These are phyloP conservation scores for Quercus tomentella DNA, from an alignment of 331 rosid species.

Conservation along the genomic window DNA sequence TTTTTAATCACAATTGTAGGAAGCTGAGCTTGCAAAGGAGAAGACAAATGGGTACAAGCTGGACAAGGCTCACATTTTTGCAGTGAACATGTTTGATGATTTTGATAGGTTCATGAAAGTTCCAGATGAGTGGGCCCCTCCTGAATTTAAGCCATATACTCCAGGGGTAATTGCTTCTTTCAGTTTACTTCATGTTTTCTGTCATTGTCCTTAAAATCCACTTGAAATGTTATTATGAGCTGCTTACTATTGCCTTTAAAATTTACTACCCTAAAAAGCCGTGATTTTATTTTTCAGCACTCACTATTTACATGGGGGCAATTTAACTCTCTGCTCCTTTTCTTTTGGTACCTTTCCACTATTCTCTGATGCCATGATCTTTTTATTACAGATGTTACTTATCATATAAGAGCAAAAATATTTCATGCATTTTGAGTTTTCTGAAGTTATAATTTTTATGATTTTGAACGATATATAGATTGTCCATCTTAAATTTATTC, in stretches of 20 bases:
- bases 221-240: background rate
- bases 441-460: too few species aligned
- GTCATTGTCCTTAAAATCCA: background rate
- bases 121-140: slow-evolving; percentile 88
- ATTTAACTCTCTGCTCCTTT: background rate
- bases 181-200: background rate
- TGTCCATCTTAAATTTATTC: too few species aligned
- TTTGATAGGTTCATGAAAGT: slow-evolving; percentile 75
- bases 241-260: background rate
- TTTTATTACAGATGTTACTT: too few species aligned
- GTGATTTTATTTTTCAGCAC: background rate
- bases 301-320: too few species aligned
- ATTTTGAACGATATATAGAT: too few species aligned
- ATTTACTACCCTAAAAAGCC: background rate
- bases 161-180: slow-evolving; percentile 61
- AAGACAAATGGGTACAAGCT: slow-evolving; percentile 83
- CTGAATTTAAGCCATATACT: slow-evolving; percentile 57
- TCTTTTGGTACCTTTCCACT: background rate
- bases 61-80: slow-evolving; percentile 73
- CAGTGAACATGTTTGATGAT: slow-evolving; percentile 77
- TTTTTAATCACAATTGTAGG: slow-evolving; percentile 39
- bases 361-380: background rate
- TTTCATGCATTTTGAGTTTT: too few species aligned
- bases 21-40: slow-evolving; percentile 91
- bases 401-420: too few species aligned